Evolutionary conservation across 495 filamentous ascomycete genomes (phyloP), one percentile per base, ranked within the genome.

Genomic region (Aspergillus sparsus): DNA sequence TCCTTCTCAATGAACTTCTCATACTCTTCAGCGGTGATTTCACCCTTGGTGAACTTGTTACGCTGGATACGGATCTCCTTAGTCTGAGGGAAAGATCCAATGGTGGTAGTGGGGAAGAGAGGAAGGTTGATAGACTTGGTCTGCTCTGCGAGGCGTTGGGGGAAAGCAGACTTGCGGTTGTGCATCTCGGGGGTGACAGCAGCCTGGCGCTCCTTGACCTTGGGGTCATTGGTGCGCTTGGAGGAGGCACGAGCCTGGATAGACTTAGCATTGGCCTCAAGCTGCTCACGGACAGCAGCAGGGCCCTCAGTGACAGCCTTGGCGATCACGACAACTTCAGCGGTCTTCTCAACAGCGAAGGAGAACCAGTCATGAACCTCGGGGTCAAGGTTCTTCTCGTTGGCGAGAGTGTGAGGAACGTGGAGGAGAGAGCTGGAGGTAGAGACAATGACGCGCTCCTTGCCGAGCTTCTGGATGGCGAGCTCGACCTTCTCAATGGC

Each of bases 1-100:
- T 98, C 95, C 82, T 93, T 88, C 83, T 97, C 89, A 66, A 98
- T 98, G 84, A 98, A 98, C 69, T 89, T 87, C 76, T 98, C 95
- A 75, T 98, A 98, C 82, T 98, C 79, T 68, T 89, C 83, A 58
- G 87, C 83, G 50, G 86, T 89, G 78, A 98, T 97, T 73, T 97
- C 93, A 65, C 89, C 89, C 85, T 98, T 98, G 82, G 91, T 93
- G 83, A 97, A 92, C 84, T 92, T 94, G 83, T 94, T 96, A 61
- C 94, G 87, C 75, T 91, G 87, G 64, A 96, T 79, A 80, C 94
- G 92, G 79, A 98, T 98, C 77, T 96, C 91, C 83, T 90, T 91
- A 72, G 94, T 98, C 83, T 98, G 95, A 64, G 94, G 94, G 90
- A 98, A 98, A 58, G 92, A 97, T 58, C 94, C 94, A 62, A 98